Percentiles rank a stretch among this genome's conserved stretches.
Evolutionary conservation across 768 basidiomycete genomes (phyloP).

Genomic region (Phaffia australis): DNA sequence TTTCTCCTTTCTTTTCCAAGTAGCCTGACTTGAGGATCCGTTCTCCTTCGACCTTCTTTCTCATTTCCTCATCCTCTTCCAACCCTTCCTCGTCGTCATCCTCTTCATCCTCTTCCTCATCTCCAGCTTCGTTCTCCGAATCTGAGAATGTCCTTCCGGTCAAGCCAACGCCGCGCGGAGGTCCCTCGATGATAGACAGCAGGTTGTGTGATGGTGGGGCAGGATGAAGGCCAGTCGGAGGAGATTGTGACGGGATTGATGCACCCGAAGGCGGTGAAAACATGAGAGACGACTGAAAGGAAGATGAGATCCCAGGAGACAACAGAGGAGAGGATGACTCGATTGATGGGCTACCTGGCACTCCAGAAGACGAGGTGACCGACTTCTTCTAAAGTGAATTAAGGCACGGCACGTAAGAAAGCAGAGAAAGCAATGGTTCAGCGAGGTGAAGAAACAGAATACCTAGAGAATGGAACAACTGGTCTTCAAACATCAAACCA

Average conservation of each 20-base stretch:
- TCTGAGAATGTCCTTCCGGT: neutral
- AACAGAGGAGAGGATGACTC: slow-evolving; percentile 37
- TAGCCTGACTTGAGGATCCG: slow-evolving; percentile 78
- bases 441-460: no score
- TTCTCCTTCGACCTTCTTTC: slow-evolving; percentile 39
- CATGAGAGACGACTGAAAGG: no score
- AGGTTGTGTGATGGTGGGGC: slow-evolving; percentile 44
- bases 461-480: no score
- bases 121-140: slow-evolving; percentile 41
- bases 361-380: slow-evolving; percentile 3
- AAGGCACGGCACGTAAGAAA: no score
- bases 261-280: no score
- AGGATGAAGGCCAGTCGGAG: slow-evolving; percentile 28
- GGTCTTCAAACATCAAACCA: no score
- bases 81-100: slow-evolving; percentile 25
- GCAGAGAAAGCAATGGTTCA: no score
- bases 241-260: slow-evolving; percentile 9
- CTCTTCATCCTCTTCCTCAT: slow-evolving; percentile 56
- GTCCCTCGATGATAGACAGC: slow-evolving; percentile 67
- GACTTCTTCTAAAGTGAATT: neutral
- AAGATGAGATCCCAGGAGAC: no score
- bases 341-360: slow-evolving; percentile 3
- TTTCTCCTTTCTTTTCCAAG: slow-evolving; percentile 94
- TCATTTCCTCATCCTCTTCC: slow-evolving; percentile 31
- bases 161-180: slow-evolving; percentile 46